These are phyloP conservation scores for Polygonum maritimum DNA, from an alignment of 148 eudicot genomes.

Conservation along the genomic window DNA sequence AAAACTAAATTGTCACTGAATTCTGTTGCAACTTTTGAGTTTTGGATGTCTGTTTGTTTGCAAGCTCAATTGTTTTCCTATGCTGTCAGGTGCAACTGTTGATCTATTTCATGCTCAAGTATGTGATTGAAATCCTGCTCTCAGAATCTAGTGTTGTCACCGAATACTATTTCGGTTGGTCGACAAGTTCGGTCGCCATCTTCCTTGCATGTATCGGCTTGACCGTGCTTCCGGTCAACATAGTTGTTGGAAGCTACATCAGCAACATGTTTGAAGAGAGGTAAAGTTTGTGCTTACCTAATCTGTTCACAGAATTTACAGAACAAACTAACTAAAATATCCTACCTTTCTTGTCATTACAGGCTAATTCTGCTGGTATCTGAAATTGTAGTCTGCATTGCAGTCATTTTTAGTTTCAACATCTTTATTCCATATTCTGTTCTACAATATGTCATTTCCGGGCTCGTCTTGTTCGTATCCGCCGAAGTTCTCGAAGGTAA, in stretches of 20 bases:
- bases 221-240: constrained; percentile 78
- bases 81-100: constrained; percentile 66
- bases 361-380: constrained; percentile 77
- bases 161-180: constrained; percentile 69
- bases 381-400: constrained; percentile 59
- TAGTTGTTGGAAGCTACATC: constrained; percentile 77
- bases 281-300: constrained; percentile 20
- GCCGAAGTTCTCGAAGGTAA: constrained; percentile 93
- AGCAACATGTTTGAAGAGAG: constrained; percentile 90
- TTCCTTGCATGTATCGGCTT: constrained; percentile 75
- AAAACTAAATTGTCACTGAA: constrained; percentile 6
- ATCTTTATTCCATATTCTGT: constrained; percentile 41
- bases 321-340: background rate
- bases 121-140: constrained; percentile 72
- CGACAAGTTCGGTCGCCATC: constrained; percentile 64
- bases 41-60: background rate
- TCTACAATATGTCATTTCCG: constrained; percentile 72
- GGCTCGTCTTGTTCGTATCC: constrained; percentile 67
- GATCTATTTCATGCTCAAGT: constrained; percentile 87
- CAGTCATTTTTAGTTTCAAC: constrained; percentile 60
- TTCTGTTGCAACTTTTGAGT: background rate
- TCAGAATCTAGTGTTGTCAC: constrained; percentile 85
- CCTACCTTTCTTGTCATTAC: constrained; percentile 13
- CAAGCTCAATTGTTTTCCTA: background rate
- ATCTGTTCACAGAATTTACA: background rate